phyloP scores from a whole-genome alignment of 345 rosid genomes.

The Cardamine chenopodiifolia region DNA sequence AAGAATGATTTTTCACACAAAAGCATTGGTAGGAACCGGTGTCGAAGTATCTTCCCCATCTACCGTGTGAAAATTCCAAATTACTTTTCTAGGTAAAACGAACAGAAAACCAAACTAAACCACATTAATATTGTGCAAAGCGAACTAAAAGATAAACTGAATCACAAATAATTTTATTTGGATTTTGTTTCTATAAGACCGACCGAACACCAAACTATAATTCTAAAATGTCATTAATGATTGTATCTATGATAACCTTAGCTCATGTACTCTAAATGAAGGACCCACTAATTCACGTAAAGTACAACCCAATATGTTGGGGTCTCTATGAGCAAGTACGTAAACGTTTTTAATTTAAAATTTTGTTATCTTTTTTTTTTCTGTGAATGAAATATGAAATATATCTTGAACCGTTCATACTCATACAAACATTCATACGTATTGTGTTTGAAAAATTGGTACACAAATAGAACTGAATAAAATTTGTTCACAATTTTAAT shows the following conservation, averaged over 20 bases:
- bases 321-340: neutral
- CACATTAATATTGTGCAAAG: neutral
- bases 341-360: no score
- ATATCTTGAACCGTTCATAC: neutral
- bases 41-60: neutral
- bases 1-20: neutral
- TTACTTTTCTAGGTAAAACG: neutral
- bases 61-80: neutral
- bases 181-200: neutral
- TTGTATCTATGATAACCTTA: neutral
- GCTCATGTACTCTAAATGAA: neutral
- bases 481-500: no score
- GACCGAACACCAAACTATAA: neutral
- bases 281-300: neutral
- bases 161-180: neutral
- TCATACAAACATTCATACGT: neutral
- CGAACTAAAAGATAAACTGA: neutral
- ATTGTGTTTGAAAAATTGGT: neutral
- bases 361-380: no score
- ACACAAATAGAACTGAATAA: neutral
- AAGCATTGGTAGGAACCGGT: conserved; percentile 1
- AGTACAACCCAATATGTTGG: neutral
- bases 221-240: neutral
- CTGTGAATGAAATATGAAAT: neutral
- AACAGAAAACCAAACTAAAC: neutral